phyloP scores from a whole-genome alignment of 78 protist genomes.

The Speleostelium caveatum region DNA sequence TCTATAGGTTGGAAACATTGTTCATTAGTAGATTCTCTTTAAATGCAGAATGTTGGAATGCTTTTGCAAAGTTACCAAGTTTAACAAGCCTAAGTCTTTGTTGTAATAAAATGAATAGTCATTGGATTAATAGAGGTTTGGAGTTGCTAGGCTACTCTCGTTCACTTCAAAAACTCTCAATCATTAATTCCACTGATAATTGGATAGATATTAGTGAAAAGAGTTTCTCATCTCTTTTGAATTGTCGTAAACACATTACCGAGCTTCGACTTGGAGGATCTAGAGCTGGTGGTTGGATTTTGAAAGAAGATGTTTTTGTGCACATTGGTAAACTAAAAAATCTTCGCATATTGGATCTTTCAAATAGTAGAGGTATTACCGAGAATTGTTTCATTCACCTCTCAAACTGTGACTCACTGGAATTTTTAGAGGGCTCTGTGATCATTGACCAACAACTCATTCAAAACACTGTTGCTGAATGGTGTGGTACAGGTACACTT shows the following conservation, averaged over 20 bases:
- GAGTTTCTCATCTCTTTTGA: background rate
- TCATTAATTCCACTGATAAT: slow-evolving; percentile 50
- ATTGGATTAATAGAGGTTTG: slow-evolving; percentile 43
- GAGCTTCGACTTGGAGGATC: slow-evolving; percentile 58
- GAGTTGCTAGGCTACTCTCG: slow-evolving; percentile 19
- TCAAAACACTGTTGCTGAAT: slow-evolving; percentile 49
- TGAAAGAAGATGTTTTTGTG: slow-evolving; percentile 33
- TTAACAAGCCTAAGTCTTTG: slow-evolving; percentile 15
- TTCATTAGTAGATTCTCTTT: slow-evolving; percentile 45
- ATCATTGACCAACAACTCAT: slow-evolving; percentile 11
- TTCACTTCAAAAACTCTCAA: slow-evolving; percentile 30
- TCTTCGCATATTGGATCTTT: slow-evolving; percentile 26
- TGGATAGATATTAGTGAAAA: slow-evolving; percentile 38
- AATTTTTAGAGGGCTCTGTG: slow-evolving; percentile 39
- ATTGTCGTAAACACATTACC: background rate
- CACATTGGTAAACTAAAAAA: slow-evolving; percentile 18
- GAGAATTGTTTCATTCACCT: slow-evolving; percentile 53
- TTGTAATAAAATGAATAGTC: slow-evolving; percentile 25
- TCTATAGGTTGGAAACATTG: slow-evolving; percentile 6
- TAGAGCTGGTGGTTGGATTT: slow-evolving; percentile 75
- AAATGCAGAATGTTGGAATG: slow-evolving; percentile 42
- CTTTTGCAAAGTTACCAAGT: slow-evolving; percentile 25
- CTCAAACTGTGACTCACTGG: slow-evolving; percentile 34
- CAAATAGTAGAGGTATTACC: slow-evolving; percentile 48
- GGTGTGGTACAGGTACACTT: slow-evolving; percentile 74